Base-by-base conservation (phyloP, 2,329 filamentous ascomycete genomes). In the Bipolaris victoriae region DNA sequence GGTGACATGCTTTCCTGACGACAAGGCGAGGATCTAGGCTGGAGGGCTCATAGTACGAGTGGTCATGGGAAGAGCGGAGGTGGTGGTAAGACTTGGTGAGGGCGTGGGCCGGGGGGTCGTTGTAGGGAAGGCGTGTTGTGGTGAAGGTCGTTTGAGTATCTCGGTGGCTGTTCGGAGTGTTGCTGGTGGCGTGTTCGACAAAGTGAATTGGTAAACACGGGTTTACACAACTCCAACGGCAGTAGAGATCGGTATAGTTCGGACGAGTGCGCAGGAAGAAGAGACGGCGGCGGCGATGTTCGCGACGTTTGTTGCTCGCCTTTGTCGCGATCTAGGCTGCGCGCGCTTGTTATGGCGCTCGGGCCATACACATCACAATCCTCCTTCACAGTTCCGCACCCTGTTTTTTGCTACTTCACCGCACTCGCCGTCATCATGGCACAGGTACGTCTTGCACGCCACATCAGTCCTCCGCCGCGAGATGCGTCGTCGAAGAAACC, bases 1-100 rank as follows among this genome's bases (percentile, higher is more conserved):
- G 84, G 82, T 55, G 85, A 82, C 86, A 88, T 88, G 70, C 64
- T 55, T 59, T 57, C 18, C 26, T 36, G 40, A 45, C 39, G 41
- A 44, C 29, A 37, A 41, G 31, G 66, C 60, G 61, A 65, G 39
- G 36, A 16, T 44, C 45, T 49, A 57, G 33, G 37, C 36, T 52
- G 37, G 50, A 22, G 54, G 26, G 54, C 44, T 53, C 54, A 57
- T 57, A 53, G 54, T 57, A 29, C 36, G 39, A 33, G 29, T n/a
- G 9, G 6, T 24, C 37, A 35, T 43, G 39, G 29, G 49, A 51
- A 24, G 49, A 20, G 29, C 29, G 26, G 33, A n/a, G 39, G 5
- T 29, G 44, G 36, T 18, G 36, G 37, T 48, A 37, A 37, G 44
- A 26, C 26, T 22, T 47, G 43, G 24, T 47, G 31, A 51, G 55